Conservation (phyloP, 1,284 basidiomycete species). For the Irpex sp. region DNA sequence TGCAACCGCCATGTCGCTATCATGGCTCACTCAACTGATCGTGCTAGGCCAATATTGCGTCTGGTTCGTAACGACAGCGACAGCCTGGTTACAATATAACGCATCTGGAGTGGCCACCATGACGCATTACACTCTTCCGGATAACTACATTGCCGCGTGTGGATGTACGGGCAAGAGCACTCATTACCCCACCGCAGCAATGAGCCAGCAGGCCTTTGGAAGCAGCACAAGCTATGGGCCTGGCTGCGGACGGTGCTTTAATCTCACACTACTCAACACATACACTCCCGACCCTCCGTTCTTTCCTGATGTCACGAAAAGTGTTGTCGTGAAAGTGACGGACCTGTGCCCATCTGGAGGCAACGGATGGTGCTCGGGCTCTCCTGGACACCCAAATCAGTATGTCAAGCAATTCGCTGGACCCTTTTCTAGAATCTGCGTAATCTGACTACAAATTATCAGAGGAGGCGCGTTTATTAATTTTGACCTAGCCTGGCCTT, state of each 20-base stretch:
- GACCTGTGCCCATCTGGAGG: conserved; percentile 65
- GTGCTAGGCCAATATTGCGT: background rate
- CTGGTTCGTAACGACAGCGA: background rate
- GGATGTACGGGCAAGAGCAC: conserved; percentile 70
- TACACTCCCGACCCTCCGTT: conserved; percentile 66
- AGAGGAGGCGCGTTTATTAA: conserved; percentile 68
- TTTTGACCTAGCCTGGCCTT: conserved; percentile 76
- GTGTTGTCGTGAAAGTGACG: conserved; percentile 61
- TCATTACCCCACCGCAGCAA: conserved; percentile 71
- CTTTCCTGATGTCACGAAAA: conserved; percentile 56
- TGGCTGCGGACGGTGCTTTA: conserved; percentile 73
- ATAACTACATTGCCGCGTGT: conserved; percentile 51
- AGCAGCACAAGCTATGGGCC: conserved; percentile 71
- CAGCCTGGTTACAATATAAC: conserved; percentile 56
- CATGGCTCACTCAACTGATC: background rate
- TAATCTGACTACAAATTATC: background rate
- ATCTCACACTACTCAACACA: conserved; percentile 67
- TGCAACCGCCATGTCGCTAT: background rate
- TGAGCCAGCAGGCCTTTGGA: conserved; percentile 75
- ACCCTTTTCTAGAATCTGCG: background rate
- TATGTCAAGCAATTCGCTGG: conserved; percentile 30
- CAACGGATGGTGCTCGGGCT: conserved; percentile 67
- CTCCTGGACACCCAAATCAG: conserved; percentile 54
- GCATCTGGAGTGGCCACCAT: conserved; percentile 27
- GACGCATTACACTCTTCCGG: conserved; percentile 34